phyloP scores from a whole-genome alignment of 2,329 filamentous ascomycete species.

The Alternaria angustiovoidea region DNA sequence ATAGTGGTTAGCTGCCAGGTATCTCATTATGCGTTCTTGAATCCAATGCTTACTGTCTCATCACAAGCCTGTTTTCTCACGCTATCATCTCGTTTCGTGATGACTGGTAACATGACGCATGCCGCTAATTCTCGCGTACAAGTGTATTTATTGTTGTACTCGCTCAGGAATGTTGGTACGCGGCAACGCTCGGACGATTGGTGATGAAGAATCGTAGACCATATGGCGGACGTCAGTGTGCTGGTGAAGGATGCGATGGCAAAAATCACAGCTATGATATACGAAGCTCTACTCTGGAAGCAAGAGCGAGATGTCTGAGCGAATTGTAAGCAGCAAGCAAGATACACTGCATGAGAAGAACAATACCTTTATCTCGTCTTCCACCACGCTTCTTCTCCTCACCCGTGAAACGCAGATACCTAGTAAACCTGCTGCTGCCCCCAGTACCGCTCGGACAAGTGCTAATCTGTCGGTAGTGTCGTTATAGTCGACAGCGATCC shows the following conservation, averaged over 20 bases:
- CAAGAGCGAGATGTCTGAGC: not conserved
- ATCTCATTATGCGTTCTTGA: not conserved
- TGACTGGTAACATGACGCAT: not conserved
- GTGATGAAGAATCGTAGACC: not conserved
- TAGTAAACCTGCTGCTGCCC: not conserved
- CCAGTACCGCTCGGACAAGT: not conserved
- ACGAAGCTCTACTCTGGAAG: not conserved
- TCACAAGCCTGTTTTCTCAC: not conserved
- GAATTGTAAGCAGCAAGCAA: not conserved
- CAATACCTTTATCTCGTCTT: not conserved
- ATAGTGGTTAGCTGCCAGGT: not conserved
- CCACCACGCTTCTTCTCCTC: not conserved
- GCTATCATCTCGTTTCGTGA: not conserved
- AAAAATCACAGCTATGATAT: not conserved
- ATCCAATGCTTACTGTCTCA: not conserved
- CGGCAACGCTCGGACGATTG: not conserved
- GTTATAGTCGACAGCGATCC: not conserved
- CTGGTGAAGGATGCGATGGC: not conserved
- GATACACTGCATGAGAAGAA: not conserved
- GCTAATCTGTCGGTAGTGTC: not conserved
- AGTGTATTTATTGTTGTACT: not conserved
- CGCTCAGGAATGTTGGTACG: not conserved
- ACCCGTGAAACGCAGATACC: not conserved
- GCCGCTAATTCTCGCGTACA: conserved; percentile 5
- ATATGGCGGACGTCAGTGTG: not conserved